These are phyloP conservation scores for Penstemon newberryi DNA, from an alignment of 257 asterid species.

Conservation along the genomic window DNA sequence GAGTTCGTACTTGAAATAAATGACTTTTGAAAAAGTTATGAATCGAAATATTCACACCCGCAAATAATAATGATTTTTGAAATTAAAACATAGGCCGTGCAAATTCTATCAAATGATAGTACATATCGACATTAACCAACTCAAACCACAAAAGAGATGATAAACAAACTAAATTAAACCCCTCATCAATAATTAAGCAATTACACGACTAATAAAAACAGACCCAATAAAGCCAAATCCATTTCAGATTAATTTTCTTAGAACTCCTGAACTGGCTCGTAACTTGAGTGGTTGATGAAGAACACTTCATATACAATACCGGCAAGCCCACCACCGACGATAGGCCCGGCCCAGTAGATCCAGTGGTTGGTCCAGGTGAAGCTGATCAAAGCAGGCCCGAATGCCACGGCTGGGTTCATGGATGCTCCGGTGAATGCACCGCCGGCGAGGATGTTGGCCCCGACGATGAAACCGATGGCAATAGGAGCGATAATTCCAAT, in stretches of 20 bases:
- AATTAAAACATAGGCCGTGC: background rate
- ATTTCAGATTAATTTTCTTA: background rate
- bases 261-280: conserved; percentile 46
- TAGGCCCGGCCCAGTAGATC: conserved; percentile 84
- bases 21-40: background rate
- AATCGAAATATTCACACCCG: background rate
- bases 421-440: conserved; percentile 80
- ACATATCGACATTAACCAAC: background rate
- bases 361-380: conserved; percentile 65
- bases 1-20: background rate
- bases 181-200: background rate
- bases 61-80: background rate
- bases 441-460: conserved; percentile 73
- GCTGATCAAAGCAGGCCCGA: conserved; percentile 68
- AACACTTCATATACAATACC: conserved; percentile 57
- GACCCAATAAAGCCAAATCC: background rate
- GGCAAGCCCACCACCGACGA: conserved; percentile 62
- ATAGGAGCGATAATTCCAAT: conserved; percentile 64
- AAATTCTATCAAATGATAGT: background rate
- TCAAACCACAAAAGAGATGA: background rate
- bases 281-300: conserved; percentile 48
- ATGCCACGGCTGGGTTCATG: conserved; percentile 85
- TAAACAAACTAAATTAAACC: background rate
- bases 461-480: conserved; percentile 67
- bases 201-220: background rate